Conservation (phyloP, 495 filamentous ascomycete species). For the Cudoniella acicularis region DNA sequence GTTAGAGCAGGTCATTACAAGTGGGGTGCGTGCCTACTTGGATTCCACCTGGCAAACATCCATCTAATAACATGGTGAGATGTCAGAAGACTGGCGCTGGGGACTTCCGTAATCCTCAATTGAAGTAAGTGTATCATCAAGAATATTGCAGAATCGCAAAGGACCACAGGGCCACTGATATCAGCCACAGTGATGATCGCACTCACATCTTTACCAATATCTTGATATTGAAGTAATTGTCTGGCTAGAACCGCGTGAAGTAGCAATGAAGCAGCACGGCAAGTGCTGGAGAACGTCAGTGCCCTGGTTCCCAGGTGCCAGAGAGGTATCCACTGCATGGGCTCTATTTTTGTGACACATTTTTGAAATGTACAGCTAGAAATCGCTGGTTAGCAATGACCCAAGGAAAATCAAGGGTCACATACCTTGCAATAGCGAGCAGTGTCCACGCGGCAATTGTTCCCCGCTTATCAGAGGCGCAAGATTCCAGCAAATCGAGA, state of each 20-base stretch:
- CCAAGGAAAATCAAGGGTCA: background rate
- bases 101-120: slow-evolving; percentile 56
- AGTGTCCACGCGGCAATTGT: slow-evolving; percentile 21
- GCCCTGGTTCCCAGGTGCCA: slow-evolving; percentile 73
- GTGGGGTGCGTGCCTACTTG: slow-evolving; percentile 26
- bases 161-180: slow-evolving; percentile 71
- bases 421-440: slow-evolving; percentile 27
- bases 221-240: slow-evolving; percentile 58
- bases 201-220: slow-evolving; percentile 58
- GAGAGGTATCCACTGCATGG: slow-evolving; percentile 59
- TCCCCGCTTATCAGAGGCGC: slow-evolving; percentile 27
- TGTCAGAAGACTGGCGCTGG: slow-evolving; percentile 58
- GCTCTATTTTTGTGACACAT: slow-evolving; percentile 14
- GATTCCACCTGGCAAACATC: slow-evolving; percentile 76
- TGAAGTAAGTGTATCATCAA: slow-evolving; percentile 66
- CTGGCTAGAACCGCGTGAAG: slow-evolving; percentile 62
- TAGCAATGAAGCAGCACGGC: slow-evolving; percentile 76
- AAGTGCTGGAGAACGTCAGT: slow-evolving; percentile 64
- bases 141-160: slow-evolving; percentile 75
- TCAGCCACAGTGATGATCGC: slow-evolving; percentile 70
- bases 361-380: slow-evolving; percentile 46
- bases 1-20: background rate
- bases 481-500: slow-evolving; percentile 28
- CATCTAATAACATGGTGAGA: slow-evolving; percentile 71
- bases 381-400: background rate